These are phyloP conservation scores for Udeniomyces megalosporus DNA, from an alignment of 768 basidiomycete genomes.

Conservation along the genomic window DNA sequence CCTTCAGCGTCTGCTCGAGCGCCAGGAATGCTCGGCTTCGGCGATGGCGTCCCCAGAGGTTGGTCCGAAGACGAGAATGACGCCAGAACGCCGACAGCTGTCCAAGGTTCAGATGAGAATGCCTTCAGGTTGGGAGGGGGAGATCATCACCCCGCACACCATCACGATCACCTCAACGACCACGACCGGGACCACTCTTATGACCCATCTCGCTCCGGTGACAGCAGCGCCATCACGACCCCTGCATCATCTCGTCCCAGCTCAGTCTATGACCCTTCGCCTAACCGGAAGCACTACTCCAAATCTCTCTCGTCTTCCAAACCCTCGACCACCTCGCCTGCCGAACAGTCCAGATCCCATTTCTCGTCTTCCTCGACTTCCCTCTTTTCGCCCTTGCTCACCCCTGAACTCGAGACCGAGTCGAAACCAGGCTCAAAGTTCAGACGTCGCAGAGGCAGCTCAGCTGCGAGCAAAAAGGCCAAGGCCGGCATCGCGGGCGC, in stretches of 20 bases:
- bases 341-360: neutral
- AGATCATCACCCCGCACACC: too few species aligned
- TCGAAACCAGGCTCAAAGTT: neutral
- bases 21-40: neutral
- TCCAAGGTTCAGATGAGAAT: neutral
- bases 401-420: neutral
- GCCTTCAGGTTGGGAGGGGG: too few species aligned
- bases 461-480: neutral
- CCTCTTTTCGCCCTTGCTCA: neutral
- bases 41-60: neutral
- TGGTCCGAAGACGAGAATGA: neutral
- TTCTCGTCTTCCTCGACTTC: neutral
- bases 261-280: too few species aligned
- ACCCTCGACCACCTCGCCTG: too few species aligned
- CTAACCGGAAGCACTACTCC: too few species aligned
- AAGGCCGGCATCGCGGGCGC: constrained; percentile 10
- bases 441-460: neutral
- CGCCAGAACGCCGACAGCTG: neutral
- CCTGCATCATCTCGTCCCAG: too few species aligned
- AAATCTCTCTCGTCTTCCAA: too few species aligned
- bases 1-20: neutral
- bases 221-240: too few species aligned
- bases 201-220: too few species aligned
- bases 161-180: too few species aligned
- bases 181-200: too few species aligned